These are phyloP conservation scores for Annulohypoxylon bovei DNA, from an alignment of 495 filamentous ascomycete genomes.

Conservation along the genomic window DNA sequence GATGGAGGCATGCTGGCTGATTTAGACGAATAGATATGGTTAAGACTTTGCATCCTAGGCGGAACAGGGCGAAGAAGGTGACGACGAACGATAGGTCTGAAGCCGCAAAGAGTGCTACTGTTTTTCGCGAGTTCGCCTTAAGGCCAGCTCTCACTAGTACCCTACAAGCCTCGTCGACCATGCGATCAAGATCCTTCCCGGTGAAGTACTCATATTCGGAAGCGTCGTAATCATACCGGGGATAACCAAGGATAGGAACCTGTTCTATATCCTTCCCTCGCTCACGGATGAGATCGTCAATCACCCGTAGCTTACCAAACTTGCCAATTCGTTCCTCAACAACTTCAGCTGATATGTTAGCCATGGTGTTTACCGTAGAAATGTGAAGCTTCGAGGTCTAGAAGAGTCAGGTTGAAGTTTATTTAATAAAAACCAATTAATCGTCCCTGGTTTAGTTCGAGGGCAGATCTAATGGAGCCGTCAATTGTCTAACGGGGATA, in stretches of 20 bases:
- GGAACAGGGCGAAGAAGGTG: conserved; percentile 66
- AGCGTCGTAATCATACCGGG: conserved; percentile 46
- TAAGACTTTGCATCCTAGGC: conserved; percentile 67
- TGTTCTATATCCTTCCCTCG: conserved; percentile 61
- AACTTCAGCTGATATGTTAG: conserved; percentile 43
- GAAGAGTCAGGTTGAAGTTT: no score
- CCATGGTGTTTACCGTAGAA: conserved; percentile 22
- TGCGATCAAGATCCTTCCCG: conserved; percentile 61
- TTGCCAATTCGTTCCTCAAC: conserved; percentile 37
- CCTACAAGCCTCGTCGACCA: conserved; percentile 60
- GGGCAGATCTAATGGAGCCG: background rate
- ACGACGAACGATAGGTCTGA: conserved; percentile 67
- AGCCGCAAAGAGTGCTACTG: conserved; percentile 64
- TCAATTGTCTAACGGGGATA: background rate
- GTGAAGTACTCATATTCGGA: conserved; percentile 63
- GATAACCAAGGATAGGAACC: conserved; percentile 63
- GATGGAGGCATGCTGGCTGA: conserved; percentile 59
- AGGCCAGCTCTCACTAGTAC: conserved; percentile 47
- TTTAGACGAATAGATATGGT: conserved; percentile 68
- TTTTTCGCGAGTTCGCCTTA: conserved; percentile 46
- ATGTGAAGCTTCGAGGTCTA: background rate
- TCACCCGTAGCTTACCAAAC: conserved; percentile 52
- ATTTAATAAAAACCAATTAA: no score
- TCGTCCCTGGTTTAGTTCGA: background rate
- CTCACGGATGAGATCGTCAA: conserved; percentile 62